These are phyloP conservation scores for Theobroma grandiflorum DNA, from an alignment of 441 rosid species.

Conservation along the genomic window DNA sequence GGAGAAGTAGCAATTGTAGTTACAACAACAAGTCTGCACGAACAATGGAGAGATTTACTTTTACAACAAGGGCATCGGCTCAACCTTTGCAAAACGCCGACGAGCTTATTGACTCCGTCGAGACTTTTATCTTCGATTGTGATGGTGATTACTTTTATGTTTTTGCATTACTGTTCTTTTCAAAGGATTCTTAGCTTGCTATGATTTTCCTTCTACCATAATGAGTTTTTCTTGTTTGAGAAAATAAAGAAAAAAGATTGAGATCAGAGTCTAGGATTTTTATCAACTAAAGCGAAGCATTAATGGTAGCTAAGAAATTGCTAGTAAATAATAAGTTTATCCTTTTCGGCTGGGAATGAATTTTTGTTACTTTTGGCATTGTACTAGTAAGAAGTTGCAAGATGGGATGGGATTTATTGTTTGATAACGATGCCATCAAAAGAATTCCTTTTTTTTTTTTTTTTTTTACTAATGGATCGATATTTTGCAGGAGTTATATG, in stretches of 20 bases:
- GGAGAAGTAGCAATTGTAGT: slow-evolving; percentile 36
- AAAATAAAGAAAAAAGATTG: neutral
- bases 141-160: slow-evolving; percentile 48
- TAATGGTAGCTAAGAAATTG: too few relatives aligned
- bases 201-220: neutral
- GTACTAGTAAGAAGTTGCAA: neutral
- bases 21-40: slow-evolving; percentile 28
- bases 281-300: too few relatives aligned
- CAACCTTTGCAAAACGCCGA: slow-evolving; percentile 69
- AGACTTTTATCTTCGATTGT: slow-evolving; percentile 79
- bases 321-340: too few relatives aligned
- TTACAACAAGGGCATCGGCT: slow-evolving; percentile 51
- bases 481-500: slow-evolving; percentile 68
- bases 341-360: neutral
- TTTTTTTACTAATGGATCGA: neutral
- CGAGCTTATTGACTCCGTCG: slow-evolving; percentile 72
- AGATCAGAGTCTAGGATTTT: too few relatives aligned
- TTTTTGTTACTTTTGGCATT: neutral
- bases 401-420: neutral
- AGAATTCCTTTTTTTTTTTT: neutral
- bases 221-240: neutral
- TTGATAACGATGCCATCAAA: neutral
- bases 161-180: neutral
- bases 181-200: neutral
- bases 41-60: slow-evolving; percentile 43